phyloP scores from a whole-genome alignment of 257 asterid genomes.

The Rauvolfia tetraphylla region DNA sequence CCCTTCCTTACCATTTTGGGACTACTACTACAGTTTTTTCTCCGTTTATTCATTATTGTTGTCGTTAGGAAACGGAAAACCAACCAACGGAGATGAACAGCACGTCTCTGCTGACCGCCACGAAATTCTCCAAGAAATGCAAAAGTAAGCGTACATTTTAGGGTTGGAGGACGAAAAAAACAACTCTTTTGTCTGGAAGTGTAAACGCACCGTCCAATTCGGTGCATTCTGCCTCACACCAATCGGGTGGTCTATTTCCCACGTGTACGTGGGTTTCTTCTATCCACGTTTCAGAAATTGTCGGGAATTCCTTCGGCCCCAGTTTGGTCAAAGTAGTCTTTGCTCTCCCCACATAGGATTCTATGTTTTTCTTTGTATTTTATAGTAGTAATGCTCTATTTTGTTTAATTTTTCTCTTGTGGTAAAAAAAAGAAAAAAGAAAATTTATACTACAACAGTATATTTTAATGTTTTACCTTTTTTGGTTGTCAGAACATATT shows the following conservation, averaged over 20 bases:
- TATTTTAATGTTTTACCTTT: too few relatives aligned
- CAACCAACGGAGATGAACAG: not conserved
- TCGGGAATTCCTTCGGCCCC: slow-evolving; percentile 7
- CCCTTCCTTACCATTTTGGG: too few relatives aligned
- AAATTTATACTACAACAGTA: too few relatives aligned
- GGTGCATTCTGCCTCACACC: slow-evolving; percentile 6
- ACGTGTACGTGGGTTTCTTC: slow-evolving; percentile 6
- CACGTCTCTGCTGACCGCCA: not conserved
- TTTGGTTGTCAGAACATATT: too few relatives aligned
- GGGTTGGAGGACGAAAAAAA: not conserved
- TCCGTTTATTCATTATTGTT: not conserved
- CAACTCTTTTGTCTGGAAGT: not conserved
- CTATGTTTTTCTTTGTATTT: not conserved
- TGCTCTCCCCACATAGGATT: slow-evolving; percentile 21
- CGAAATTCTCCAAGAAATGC: not conserved
- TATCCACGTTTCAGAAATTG: slow-evolving; percentile 2
- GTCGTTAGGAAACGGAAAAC: not conserved
- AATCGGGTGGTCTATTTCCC: slow-evolving; percentile 16
- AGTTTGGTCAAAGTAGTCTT: slow-evolving; percentile 13
- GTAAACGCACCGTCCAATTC: slow-evolving; percentile 10
- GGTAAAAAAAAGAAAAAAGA: not conserved
- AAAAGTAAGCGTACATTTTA: not conserved
- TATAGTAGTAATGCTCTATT: too few relatives aligned
- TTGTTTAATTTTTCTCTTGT: too few relatives aligned
- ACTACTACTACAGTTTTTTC: too few relatives aligned